phyloP scores from a whole-genome alignment of 1,284 basidiomycete genomes.

The Leccinum griseonigrum region DNA sequence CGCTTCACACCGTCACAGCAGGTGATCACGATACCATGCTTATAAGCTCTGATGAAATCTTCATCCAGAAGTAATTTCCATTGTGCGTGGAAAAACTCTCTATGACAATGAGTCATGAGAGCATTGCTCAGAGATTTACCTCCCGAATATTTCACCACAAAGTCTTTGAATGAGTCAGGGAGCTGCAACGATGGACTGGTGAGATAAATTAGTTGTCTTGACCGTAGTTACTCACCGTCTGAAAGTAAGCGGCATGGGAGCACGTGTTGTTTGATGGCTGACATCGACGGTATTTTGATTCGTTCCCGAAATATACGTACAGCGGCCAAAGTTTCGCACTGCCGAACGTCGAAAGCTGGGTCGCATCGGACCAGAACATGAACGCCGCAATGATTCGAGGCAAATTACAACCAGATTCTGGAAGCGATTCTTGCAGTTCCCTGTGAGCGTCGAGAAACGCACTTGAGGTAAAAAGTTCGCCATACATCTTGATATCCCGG shows the following conservation, averaged over 20 bases:
- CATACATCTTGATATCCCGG: no score
- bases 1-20: no score
- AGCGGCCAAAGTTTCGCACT: neutral
- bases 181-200: neutral
- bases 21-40: no score
- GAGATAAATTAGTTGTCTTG: neutral
- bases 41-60: no score
- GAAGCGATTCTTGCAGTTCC: no score
- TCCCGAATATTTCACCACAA: neutral
- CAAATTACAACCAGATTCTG: no score
- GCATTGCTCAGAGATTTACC: neutral
- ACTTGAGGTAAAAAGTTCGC: no score
- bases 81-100: no score
- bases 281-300: neutral
- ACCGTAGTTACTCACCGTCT: neutral
- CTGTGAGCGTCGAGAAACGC: no score
- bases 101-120: neutral
- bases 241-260: neutral
- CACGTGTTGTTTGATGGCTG: neutral
- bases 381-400: neutral
- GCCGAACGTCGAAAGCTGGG: neutral
- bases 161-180: neutral
- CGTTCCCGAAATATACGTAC: neutral
- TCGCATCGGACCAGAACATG: neutral
- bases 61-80: no score